Evolutionary conservation across 768 basidiomycete genomes (phyloP).

Genomic region (Rhodotorula graminis): DNA sequence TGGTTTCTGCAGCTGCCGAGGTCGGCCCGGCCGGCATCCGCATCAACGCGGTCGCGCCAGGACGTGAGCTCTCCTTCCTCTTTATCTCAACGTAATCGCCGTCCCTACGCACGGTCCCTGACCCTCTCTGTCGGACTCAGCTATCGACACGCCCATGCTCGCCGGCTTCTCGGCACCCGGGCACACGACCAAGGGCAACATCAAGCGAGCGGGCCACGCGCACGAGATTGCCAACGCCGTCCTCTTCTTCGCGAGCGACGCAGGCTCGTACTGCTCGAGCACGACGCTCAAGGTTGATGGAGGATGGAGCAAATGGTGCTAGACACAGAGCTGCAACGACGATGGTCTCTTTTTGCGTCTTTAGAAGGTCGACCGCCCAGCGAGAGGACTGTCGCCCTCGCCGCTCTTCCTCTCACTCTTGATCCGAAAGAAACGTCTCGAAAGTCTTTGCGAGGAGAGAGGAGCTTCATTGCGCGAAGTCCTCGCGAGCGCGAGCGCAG

Average conservation of each 20-base stretch:
- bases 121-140: neutral
- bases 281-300: constrained; percentile 19
- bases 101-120: neutral
- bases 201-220: constrained; percentile 10
- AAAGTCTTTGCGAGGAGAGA: too few relatives aligned
- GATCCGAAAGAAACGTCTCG: too few relatives aligned
- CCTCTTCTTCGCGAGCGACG: constrained; percentile 9
- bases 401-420: too few relatives aligned
- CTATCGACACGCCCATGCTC: constrained; percentile 15
- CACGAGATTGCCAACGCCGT: neutral
- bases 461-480: too few relatives aligned
- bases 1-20: constrained; percentile 6
- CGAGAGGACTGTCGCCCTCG: too few relatives aligned
- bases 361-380: too few relatives aligned
- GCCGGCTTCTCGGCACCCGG: neutral
- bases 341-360: too few relatives aligned
- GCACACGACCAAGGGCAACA: constrained; percentile 1
- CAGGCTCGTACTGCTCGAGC: neutral
- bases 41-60: constrained; percentile 7
- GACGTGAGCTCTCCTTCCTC: neutral
- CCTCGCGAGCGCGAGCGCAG: too few relatives aligned
- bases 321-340: neutral
- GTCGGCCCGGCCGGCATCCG: constrained; percentile 1
- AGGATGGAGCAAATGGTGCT: constrained; percentile 28
- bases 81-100: neutral